Base-by-base conservation (phyloP, 2,329 filamentous ascomycete genomes). In the Monosporascus sp. region DNA sequence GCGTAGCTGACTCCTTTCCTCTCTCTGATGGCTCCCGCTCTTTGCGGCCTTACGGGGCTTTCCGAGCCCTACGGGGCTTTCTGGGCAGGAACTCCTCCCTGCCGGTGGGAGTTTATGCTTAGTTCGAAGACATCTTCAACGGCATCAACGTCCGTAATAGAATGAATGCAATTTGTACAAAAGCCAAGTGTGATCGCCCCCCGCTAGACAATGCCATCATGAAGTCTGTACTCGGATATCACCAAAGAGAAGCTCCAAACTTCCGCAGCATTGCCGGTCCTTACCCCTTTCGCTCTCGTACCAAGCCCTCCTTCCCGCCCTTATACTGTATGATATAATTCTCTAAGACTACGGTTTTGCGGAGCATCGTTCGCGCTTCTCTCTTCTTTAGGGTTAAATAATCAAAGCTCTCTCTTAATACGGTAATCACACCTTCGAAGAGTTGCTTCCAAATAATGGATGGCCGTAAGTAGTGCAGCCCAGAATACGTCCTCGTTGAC, bases 391-490 rank as follows among this genome's bases (percentile, higher is more conserved):
- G 3, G 31, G 31, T 14, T 5, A 34, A 34, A 5, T 14, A 34
- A 34, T 34, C 31, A 14, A 34, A 5, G 4, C 4, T 5, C 31
- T 4, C 4, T 34, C 31, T 34, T 14, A 34, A 34, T 34, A 34
- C 31, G 31, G 31, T 34, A 34, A 34, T 34, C 27, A 34, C 5
- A 5, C 4, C 31, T 34, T 11, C 1, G 31, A 34, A 14, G 31
- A 14, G 31, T 34, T 14, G 31, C 31, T 34, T 34, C 27, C 11
- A 34, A 14, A 34, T 7, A 61, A 68, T 68, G 66, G 66, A 68
- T 55, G 64, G 65, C 57, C 58, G 66, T 68, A 60, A 68, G 66
- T 68, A 37, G 11, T 34, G 11, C 31, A 34, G 31, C 31, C 31
- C 31, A 34, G 31, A 34, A 34, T 34, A 34, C 5, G 31, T 1